Evolutionary conservation across 257 asterid species (phyloP).

Genomic region (Solanum medicagineum): DNA sequence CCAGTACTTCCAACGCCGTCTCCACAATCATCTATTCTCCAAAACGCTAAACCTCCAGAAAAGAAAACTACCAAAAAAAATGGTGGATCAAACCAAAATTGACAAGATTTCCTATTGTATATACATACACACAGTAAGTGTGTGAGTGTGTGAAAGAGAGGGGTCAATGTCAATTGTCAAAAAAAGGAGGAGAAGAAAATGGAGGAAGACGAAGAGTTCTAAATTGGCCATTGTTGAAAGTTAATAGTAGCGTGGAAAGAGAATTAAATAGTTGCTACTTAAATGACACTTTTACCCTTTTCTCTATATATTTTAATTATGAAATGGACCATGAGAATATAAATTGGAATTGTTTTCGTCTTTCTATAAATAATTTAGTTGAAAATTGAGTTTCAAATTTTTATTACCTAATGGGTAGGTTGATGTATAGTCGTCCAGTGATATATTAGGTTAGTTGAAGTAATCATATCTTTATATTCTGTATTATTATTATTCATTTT

Average conservation of each 20-base stretch:
- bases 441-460: too few species aligned
- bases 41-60: too few species aligned
- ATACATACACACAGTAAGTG: background rate
- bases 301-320: too few species aligned
- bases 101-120: background rate
- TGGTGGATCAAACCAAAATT: background rate
- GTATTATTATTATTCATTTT: too few species aligned
- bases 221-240: background rate
- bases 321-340: too few species aligned
- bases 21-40: slow-evolving; percentile 19
- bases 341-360: too few species aligned
- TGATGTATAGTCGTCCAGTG: too few species aligned
- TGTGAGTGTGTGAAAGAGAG: background rate
- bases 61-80: background rate
- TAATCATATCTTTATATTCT: too few species aligned
- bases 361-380: too few species aligned
- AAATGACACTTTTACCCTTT: background rate
- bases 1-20: slow-evolving; percentile 29
- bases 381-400: too few species aligned
- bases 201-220: background rate
- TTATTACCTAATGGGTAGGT: too few species aligned
- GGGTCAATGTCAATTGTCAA: slow-evolving; percentile 1
- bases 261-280: background rate
- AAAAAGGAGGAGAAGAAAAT: background rate
- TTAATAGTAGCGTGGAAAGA: background rate